These are phyloP conservation scores for Pichia sp. DNA, from an alignment of 1,139 yeast species.

Conservation along the genomic window DNA sequence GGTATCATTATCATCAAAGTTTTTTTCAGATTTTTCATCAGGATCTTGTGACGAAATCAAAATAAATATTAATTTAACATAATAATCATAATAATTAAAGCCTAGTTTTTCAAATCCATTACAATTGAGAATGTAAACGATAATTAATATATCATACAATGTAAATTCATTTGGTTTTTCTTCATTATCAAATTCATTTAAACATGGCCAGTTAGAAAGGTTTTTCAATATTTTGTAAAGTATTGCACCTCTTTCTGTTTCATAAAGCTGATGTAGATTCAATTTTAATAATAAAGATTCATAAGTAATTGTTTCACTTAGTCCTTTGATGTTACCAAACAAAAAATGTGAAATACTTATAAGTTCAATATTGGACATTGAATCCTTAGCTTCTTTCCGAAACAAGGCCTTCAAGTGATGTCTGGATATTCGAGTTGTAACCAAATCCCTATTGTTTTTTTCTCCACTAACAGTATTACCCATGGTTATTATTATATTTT, in stretches of 20 bases:
- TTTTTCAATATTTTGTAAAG: slow-evolving; percentile 4
- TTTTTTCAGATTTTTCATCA: slow-evolving; percentile 11
- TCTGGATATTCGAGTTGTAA: slow-evolving; percentile 1
- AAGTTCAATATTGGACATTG: slow-evolving; percentile 7
- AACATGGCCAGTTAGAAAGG: slow-evolving; percentile 9
- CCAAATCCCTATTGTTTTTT: neutral
- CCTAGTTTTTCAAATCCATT: slow-evolving; percentile 5
- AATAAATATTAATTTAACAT: slow-evolving; percentile 2
- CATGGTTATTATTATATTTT: neutral
- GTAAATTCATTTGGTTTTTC: neutral
- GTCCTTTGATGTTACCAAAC: slow-evolving; percentile 6
- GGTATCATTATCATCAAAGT: too few relatives aligned
- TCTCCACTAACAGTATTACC: slow-evolving; percentile 6
- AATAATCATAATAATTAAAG: slow-evolving; percentile 4
- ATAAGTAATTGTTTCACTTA: slow-evolving; percentile 4
- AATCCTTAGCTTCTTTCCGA: slow-evolving; percentile 4
- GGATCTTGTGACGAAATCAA: slow-evolving; percentile 9
- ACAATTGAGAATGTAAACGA: slow-evolving; percentile 5
- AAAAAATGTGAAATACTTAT: slow-evolving; percentile 8
- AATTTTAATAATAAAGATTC: slow-evolving; percentile 1
- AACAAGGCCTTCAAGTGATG: neutral
- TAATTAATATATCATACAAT: slow-evolving; percentile 1
- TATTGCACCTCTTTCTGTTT: neutral
- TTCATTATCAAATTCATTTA: neutral
- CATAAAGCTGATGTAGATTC: neutral